Conservation (phyloP, 2,329 filamentous ascomycete genomes). For the Botryotinia calthae region DNA sequence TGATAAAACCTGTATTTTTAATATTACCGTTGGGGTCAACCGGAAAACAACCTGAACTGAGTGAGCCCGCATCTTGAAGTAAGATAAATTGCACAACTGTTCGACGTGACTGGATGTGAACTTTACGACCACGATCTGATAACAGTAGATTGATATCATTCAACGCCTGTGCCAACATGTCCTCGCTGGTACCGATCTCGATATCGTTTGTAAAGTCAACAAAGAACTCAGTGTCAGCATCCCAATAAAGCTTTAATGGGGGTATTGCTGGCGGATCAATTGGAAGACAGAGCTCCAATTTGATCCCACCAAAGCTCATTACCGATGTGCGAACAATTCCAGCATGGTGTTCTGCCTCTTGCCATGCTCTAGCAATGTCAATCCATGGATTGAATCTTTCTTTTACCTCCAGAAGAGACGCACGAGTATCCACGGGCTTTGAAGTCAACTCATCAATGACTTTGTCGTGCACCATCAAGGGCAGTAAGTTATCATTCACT, state of each 20-base stretch:
- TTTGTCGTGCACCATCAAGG: constrained; percentile 43
- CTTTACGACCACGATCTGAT: constrained; percentile 28
- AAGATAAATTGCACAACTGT: constrained; percentile 28
- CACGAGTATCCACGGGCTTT: constrained; percentile 47
- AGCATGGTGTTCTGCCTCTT: constrained; percentile 66
- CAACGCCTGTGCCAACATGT: constrained; percentile 3
- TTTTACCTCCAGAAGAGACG: constrained; percentile 40
- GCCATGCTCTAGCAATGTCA: constrained; percentile 38
- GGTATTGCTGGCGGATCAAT: constrained; percentile 25
- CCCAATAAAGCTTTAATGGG: constrained; percentile 35
- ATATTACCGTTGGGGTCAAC: constrained; percentile 1
- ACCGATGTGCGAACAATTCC: constrained; percentile 34
- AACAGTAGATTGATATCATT: constrained; percentile 31
- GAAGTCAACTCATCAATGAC: constrained; percentile 51
- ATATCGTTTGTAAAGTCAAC: constrained; percentile 6
- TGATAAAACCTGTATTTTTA: constrained; percentile 27
- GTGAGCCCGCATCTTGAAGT: background rate
- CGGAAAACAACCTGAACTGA: background rate
- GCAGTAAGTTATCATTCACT: constrained; percentile 75
- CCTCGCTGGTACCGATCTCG: background rate
- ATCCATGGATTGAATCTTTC: constrained; percentile 42
- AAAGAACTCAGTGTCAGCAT: constrained; percentile 29
- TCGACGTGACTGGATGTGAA: constrained; percentile 26
- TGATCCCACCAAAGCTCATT: constrained; percentile 20
- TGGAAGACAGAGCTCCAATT: constrained; percentile 29